phyloP scores from a whole-genome alignment of 805 yeast genomes.

The Kodamaea kaohsiungensis region DNA sequence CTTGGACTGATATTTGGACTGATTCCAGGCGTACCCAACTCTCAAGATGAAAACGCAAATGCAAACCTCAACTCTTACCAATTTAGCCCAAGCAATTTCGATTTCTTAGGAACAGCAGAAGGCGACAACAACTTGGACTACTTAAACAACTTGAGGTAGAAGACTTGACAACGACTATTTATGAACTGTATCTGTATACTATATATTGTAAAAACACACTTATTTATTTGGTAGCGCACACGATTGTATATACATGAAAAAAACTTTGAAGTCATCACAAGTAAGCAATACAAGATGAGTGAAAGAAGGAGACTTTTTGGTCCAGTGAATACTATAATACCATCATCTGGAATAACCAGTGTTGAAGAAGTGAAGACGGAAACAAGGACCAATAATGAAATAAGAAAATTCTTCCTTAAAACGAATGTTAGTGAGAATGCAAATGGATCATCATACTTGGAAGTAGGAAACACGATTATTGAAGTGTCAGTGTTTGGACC shows the following conservation, averaged over 20 bases:
- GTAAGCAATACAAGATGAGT: slow-evolving; percentile 16
- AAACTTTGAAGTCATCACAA: slow-evolving; percentile 9
- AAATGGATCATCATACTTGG: slow-evolving; percentile 82
- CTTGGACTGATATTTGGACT: neutral
- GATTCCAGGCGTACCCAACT: neutral
- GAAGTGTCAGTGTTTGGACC: slow-evolving; percentile 86
- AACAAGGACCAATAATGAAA: slow-evolving; percentile 20
- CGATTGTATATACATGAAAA: neutral
- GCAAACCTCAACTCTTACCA: neutral
- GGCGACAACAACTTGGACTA: slow-evolving; percentile 21
- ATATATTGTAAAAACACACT: neutral
- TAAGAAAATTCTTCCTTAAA: slow-evolving; percentile 53
- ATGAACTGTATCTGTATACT: neutral
- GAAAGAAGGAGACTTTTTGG: slow-evolving; percentile 90
- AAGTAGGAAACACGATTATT: slow-evolving; percentile 59
- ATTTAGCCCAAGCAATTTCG: slow-evolving; percentile 5
- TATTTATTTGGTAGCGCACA: slow-evolving; percentile 5
- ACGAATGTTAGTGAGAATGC: slow-evolving; percentile 70
- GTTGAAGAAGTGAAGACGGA: neutral
- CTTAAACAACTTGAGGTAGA: slow-evolving; percentile 28
- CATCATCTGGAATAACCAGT: slow-evolving; percentile 18
- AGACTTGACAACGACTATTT: neutral
- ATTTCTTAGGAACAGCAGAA: slow-evolving; percentile 12
- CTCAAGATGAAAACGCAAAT: neutral
- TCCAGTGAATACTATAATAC: slow-evolving; percentile 61